phyloP scores from a whole-genome alignment of 768 basidiomycete species.

The Podaxis sp. region DNA sequence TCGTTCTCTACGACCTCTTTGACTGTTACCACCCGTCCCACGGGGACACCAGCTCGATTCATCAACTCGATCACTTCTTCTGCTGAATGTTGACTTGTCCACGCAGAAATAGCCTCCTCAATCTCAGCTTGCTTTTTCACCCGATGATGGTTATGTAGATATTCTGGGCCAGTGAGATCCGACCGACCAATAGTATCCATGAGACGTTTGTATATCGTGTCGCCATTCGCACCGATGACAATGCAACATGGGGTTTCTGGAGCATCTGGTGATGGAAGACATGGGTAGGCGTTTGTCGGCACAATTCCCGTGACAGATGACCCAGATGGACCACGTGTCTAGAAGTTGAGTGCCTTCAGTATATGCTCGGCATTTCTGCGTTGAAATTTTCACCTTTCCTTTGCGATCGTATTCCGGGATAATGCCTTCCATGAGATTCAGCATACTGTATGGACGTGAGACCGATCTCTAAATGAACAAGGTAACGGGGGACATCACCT shows the following conservation, averaged over 20 bases:
- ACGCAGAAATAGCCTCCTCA: constrained; percentile 58
- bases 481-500: constrained; percentile 37
- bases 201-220: constrained; percentile 65
- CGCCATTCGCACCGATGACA: constrained; percentile 74
- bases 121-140: constrained; percentile 64
- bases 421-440: constrained; percentile 77
- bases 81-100: constrained; percentile 51
- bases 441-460: constrained; percentile 46
- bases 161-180: constrained; percentile 58
- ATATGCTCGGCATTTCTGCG: not conserved
- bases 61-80: constrained; percentile 55
- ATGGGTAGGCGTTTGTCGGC: constrained; percentile 74
- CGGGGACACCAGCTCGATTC: constrained; percentile 56
- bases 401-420: constrained; percentile 76
- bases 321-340: constrained; percentile 72
- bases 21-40: constrained; percentile 62
- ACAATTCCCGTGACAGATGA: constrained; percentile 77
- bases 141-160: constrained; percentile 59
- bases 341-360: not conserved
- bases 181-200: constrained; percentile 60
- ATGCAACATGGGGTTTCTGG: constrained; percentile 50
- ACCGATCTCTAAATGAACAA: not conserved
- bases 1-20: constrained; percentile 61
- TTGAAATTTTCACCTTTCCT: constrained; percentile 46
- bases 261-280: constrained; percentile 42